A percentile compares a stretch with the other conserved stretches of the same genome.
Conservation (phyloP, 192 early-diverging fungal species). For the Rhizophagus clarus region DNA sequence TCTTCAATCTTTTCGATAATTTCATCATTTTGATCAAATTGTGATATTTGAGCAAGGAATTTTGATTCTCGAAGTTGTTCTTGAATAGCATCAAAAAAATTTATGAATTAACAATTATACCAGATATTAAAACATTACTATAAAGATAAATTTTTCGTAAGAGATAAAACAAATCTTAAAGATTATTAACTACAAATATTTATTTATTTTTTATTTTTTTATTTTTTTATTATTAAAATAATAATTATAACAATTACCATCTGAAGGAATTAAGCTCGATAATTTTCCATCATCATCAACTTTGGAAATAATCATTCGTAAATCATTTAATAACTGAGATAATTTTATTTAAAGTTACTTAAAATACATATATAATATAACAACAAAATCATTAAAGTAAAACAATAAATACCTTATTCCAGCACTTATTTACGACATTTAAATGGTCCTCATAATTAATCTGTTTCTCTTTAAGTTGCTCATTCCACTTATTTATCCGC, state of each 20-base stretch:
- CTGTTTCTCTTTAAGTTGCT: not conserved
- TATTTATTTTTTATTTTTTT: not conserved
- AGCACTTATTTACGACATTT: not conserved
- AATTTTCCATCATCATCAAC: not conserved
- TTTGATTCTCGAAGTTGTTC: not conserved
- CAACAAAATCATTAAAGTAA: not conserved
- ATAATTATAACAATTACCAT: not conserved
- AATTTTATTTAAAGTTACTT: not conserved
- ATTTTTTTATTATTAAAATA: not conserved
- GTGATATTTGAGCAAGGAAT: not conserved
- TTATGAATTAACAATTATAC: not conserved
- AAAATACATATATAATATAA: not conserved
- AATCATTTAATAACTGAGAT: not conserved
- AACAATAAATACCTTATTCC: not conserved
- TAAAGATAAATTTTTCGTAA: not conserved
- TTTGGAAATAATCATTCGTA: not conserved
- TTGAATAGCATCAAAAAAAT: not conserved
- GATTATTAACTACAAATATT: not conserved
- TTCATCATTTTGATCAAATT: not conserved
- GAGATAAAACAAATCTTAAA: not conserved
- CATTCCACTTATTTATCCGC: not conserved
- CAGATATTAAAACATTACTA: not conserved
- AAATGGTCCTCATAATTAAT: not conserved
- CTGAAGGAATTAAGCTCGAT: not conserved
- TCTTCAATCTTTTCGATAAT: not conserved